Conservation (phyloP, 805 yeast genomes). For the Metschnikowia koreensis region DNA sequence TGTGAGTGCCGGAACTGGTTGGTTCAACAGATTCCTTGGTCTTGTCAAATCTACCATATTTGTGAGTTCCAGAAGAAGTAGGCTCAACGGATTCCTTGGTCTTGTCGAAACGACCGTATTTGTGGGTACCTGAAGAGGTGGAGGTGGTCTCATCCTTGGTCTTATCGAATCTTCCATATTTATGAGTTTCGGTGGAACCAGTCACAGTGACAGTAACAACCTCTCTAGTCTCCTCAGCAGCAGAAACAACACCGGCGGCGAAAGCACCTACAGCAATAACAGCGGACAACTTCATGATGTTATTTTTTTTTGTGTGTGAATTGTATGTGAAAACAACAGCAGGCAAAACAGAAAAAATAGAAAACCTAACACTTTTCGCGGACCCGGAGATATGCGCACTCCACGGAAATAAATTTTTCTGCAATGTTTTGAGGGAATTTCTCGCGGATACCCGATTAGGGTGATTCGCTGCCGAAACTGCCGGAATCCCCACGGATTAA, state of each 20-base stretch:
- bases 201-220: slow-evolving; percentile 19
- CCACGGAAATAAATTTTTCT: slow-evolving; percentile 6
- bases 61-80: slow-evolving; percentile 41
- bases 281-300: slow-evolving; percentile 18
- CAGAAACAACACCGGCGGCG: slow-evolving; percentile 16
- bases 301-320: background rate
- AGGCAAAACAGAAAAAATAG: background rate
- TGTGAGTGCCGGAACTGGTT: slow-evolving; percentile 27
- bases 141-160: slow-evolving; percentile 16
- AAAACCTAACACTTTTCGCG: background rate
- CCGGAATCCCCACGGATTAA: slow-evolving; percentile 6
- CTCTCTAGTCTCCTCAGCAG: slow-evolving; percentile 15
- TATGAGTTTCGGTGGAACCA: slow-evolving; percentile 22
- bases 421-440: slow-evolving; percentile 18
- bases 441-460: slow-evolving; percentile 19
- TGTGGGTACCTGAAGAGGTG: slow-evolving; percentile 19
- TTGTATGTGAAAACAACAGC: background rate
- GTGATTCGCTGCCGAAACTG: slow-evolving; percentile 13
- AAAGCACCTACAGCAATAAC: slow-evolving; percentile 18
- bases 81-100: slow-evolving; percentile 14
- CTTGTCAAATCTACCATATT: slow-evolving; percentile 55
- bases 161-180: slow-evolving; percentile 24
- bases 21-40: slow-evolving; percentile 28
- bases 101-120: slow-evolving; percentile 21
- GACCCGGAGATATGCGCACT: background rate